phyloP scores from a whole-genome alignment of 225 moss, liverwort and hornwort species.

The Sphagnum contortum region DNA sequence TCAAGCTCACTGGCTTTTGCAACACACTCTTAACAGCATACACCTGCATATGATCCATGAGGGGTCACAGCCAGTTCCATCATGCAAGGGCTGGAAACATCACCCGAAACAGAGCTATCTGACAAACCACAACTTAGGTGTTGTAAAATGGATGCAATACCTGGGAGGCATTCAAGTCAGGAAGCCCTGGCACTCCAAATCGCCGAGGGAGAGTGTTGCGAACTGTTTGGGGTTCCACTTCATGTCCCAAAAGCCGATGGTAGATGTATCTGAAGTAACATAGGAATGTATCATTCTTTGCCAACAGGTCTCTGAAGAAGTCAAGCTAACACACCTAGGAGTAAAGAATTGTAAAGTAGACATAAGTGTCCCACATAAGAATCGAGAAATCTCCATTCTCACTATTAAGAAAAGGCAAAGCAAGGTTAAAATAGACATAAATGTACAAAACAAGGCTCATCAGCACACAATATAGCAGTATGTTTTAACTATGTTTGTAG shows the following conservation, averaged over 20 bases:
- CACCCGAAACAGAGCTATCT: neutral
- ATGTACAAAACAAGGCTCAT: neutral
- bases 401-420: neutral
- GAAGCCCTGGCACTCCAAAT: conserved; percentile 57
- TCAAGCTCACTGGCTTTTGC: conserved; percentile 62
- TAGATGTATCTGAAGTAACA: conserved; percentile 38
- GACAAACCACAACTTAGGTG: too few relatives aligned
- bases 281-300: too few relatives aligned
- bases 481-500: too few relatives aligned
- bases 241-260: conserved; percentile 51
- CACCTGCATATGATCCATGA: conserved; percentile 15
- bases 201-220: conserved; percentile 52
- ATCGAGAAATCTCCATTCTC: neutral
- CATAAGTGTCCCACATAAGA: neutral
- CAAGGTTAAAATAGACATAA: neutral
- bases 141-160: conserved; percentile 4
- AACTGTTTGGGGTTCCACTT: conserved; percentile 45
- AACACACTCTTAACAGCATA: conserved; percentile 50
- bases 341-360: too few relatives aligned
- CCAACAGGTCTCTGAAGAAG: too few relatives aligned
- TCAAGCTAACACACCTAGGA: too few relatives aligned
- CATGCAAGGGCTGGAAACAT: too few relatives aligned
- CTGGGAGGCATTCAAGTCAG: conserved; percentile 60
- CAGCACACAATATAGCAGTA: too few relatives aligned
- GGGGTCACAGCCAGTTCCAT: too few relatives aligned